Base-by-base conservation (phyloP, 1,284 basidiomycete genomes). In the Pseudozyma sp. region DNA sequence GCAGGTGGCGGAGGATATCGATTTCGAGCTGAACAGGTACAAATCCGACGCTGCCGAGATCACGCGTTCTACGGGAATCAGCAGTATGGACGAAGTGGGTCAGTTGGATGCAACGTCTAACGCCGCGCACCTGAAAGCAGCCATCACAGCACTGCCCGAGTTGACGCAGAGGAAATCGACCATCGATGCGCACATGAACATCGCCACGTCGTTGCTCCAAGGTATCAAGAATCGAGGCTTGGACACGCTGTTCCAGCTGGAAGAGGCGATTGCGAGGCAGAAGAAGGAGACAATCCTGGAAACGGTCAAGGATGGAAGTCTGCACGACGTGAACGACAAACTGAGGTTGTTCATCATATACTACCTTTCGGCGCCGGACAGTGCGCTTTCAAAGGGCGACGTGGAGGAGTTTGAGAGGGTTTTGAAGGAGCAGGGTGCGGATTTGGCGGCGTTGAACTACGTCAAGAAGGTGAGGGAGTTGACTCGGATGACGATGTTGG, bases 171-270 rank as follows among this genome's bases (percentile, higher is more conserved):
- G 97, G 46, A 99, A 99, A 81, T 91, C 94, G 48, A 96, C 93
- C 2, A 89, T 99, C 37, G 97, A 99, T 84, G 94, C 96, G 1
- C 96, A 99, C 82, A 99, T 99, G 95, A 98, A 99, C 86, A 97
- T 99, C 59, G 97, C 97, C 35, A 98, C 96, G 3, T 92, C 96
- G 7, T 87, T 99, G 14, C 87, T 99, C 33, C 94, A 97, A 84
- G 91, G 97, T 19, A 98, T 99, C 87, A 98, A 98, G 87, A 90
- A 91, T 72, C 90, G 97, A 48, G 94, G 94, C 7, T 87, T 99
- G 29, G 97, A 99, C 85, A 96, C 96, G 78, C 88, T 99, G 16
- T 99, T 98, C 87, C 95, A 96, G 84, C 90, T 92, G 29, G 97
- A 99, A 86, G 97, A 99, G 85, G 89, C 90, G 6, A 94, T 94